A percentile compares a stretch with the other conserved stretches of the same genome.
These are phyloP conservation scores for Tremella yokohamensis DNA, from an alignment of 768 basidiomycete species.

Conservation along the genomic window DNA sequence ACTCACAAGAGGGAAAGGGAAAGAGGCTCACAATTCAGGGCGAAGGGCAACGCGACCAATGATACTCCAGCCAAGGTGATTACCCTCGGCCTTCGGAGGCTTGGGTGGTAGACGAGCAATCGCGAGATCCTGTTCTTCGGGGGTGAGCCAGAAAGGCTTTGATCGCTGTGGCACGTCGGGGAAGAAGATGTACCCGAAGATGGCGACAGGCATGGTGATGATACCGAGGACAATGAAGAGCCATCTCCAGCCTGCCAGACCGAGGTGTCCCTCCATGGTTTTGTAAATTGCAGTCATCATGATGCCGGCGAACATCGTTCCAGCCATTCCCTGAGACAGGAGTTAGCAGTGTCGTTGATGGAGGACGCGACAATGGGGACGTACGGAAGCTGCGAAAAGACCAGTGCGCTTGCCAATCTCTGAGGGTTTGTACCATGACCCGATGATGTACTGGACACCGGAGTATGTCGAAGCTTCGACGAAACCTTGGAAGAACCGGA, in stretches of 20 bases:
- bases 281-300: conserved; percentile 5
- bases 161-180: conserved; percentile 1
- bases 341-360: too few relatives aligned
- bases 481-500: too few relatives aligned
- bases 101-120: conserved; percentile 8
- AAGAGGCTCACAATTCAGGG: too few relatives aligned
- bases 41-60: too few relatives aligned
- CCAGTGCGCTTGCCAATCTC: too few relatives aligned
- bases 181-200: conserved; percentile 9
- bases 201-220: conserved; percentile 11
- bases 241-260: conserved; percentile 33
- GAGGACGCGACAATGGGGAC: too few relatives aligned
- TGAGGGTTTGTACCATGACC: too few relatives aligned
- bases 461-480: too few relatives aligned
- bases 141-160: background rate
- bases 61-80: background rate
- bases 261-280: conserved; percentile 15
- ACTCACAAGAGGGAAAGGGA: too few relatives aligned
- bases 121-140: conserved; percentile 4
- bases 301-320: background rate
- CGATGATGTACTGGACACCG: too few relatives aligned
- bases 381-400: too few relatives aligned
- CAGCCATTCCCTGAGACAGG: background rate
- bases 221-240: conserved; percentile 2
- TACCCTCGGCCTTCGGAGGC: background rate